These are phyloP conservation scores for Claviceps sp. DNA, from an alignment of 2,329 filamentous ascomycete genomes.

Conservation along the genomic window DNA sequence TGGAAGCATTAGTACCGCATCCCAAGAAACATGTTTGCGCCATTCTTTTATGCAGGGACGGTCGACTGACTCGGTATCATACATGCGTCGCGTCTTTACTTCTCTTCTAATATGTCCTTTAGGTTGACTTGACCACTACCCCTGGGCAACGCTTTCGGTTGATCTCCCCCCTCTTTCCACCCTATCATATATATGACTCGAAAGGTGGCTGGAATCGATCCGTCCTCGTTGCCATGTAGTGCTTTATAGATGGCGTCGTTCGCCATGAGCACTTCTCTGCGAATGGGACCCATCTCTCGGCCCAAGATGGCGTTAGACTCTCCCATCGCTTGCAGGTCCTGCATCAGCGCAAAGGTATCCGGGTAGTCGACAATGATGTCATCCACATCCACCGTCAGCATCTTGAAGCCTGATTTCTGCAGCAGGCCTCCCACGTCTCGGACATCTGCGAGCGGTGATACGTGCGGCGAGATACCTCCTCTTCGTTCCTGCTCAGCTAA, in stretches of 20 bases:
- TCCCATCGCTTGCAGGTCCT: slow-evolving; percentile 90
- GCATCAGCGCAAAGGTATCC: slow-evolving; percentile 79
- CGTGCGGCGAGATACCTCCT: slow-evolving; percentile 83
- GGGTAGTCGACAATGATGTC: slow-evolving; percentile 95
- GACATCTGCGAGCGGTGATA: slow-evolving; percentile 85
- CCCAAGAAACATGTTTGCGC: neutral
- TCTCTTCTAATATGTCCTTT: slow-evolving; percentile 58
- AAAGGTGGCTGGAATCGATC: slow-evolving; percentile 76
- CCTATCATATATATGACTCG: slow-evolving; percentile 97
- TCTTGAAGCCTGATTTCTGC: slow-evolving; percentile 79
- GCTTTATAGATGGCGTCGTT: slow-evolving; percentile 79
- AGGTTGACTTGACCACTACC: slow-evolving; percentile 81
- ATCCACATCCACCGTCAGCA: slow-evolving; percentile 93
- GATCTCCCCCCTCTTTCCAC: slow-evolving; percentile 75
- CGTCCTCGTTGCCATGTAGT: slow-evolving; percentile 72
- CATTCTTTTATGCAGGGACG: neutral
- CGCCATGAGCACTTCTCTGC: slow-evolving; percentile 73
- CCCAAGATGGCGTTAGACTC: slow-evolving; percentile 81
- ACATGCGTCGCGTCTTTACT: slow-evolving; percentile 15
- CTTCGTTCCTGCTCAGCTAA: slow-evolving; percentile 80
- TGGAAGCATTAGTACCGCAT: neutral
- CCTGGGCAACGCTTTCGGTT: slow-evolving; percentile 66
- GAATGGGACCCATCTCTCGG: slow-evolving; percentile 67
- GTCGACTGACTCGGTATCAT: neutral
- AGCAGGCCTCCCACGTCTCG: slow-evolving; percentile 80